phyloP scores from a whole-genome alignment of 352 stramenopile genomes.

The Globisporangium megalacanthum region DNA sequence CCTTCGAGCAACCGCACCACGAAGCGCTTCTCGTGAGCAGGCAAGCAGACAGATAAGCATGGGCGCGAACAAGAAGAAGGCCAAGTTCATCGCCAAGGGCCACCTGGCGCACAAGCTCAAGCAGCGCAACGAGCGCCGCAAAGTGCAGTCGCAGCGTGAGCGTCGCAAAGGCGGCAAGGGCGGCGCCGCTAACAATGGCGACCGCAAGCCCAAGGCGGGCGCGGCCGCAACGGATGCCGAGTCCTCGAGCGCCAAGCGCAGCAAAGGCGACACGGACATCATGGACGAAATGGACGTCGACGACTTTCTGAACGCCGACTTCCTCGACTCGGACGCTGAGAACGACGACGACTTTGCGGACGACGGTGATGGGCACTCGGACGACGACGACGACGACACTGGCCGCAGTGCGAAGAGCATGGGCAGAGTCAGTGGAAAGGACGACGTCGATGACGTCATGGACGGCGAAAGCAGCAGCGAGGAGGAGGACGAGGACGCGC shows the following conservation, averaged over 20 bases:
- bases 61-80: constrained; percentile 80
- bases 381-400: not conserved
- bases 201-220: constrained; percentile 20
- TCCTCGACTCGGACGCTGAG: constrained; percentile 62
- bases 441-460: constrained; percentile 37
- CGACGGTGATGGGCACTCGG: constrained; percentile 3
- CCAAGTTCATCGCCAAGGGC: constrained; percentile 85
- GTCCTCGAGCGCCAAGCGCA: constrained; percentile 26
- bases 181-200: constrained; percentile 25
- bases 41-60: constrained; percentile 18
- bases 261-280: constrained; percentile 73
- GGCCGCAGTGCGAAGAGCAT: constrained; percentile 12
- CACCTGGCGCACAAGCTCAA: constrained; percentile 75
- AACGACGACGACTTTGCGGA: constrained; percentile 17
- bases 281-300: constrained; percentile 87
- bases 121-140: constrained; percentile 82
- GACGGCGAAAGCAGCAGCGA: constrained; percentile 65
- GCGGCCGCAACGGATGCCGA: constrained; percentile 9
- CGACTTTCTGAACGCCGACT: constrained; percentile 80
- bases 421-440: constrained; percentile 20
- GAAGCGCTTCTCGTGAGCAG: not conserved
- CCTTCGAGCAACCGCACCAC: no score
- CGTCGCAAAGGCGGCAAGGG: constrained; percentile 70
- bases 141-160: constrained; percentile 65
- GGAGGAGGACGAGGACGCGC: constrained; percentile 75